These are phyloP conservation scores for Mycena leptocephala DNA, from an alignment of 768 basidiomycete genomes.

Conservation along the genomic window DNA sequence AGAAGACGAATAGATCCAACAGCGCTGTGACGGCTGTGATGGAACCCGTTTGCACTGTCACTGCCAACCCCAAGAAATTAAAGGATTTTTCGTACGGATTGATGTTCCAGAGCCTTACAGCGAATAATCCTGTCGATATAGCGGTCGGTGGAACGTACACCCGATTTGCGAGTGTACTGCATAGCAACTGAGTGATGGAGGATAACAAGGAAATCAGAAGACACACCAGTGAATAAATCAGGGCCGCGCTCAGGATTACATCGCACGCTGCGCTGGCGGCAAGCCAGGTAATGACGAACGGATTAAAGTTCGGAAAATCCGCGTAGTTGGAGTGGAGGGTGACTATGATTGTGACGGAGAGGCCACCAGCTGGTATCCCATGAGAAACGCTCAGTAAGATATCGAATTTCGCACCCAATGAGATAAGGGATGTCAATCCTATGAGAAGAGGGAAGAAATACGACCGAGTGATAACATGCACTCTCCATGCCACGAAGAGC, in stretches of 20 bases:
- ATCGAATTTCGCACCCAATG: conserved; percentile 20
- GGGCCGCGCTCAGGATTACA: conserved; percentile 25
- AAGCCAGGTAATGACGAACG: conserved; percentile 30
- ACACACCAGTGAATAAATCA: conserved; percentile 34
- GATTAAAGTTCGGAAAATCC: conserved; percentile 4
- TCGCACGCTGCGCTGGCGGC: conserved; percentile 24
- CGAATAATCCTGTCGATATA: conserved; percentile 30
- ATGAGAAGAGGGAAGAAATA: conserved; percentile 1
- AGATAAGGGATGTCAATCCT: neutral
- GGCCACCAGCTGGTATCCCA: conserved; percentile 11
- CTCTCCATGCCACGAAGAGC: conserved; percentile 35
- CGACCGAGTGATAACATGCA: conserved; percentile 2
- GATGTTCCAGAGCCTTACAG: neutral
- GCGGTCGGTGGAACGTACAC: conserved; percentile 18
- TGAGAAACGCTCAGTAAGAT: neutral
- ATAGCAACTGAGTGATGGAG: neutral
- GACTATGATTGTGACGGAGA: conserved; percentile 19
- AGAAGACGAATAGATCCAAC: conserved; percentile 21
- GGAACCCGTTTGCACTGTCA: conserved; percentile 30
- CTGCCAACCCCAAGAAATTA: neutral
- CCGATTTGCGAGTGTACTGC: conserved; percentile 28
- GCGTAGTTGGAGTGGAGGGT: conserved; percentile 10
- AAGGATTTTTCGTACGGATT: neutral
- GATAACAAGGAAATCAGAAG: neutral
- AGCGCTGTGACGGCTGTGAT: conserved; percentile 20